Percentiles rank a stretch among this genome's conserved stretches.
Conservation (phyloP, 1,139 yeast genomes). For the Yueomyces sp. region DNA sequence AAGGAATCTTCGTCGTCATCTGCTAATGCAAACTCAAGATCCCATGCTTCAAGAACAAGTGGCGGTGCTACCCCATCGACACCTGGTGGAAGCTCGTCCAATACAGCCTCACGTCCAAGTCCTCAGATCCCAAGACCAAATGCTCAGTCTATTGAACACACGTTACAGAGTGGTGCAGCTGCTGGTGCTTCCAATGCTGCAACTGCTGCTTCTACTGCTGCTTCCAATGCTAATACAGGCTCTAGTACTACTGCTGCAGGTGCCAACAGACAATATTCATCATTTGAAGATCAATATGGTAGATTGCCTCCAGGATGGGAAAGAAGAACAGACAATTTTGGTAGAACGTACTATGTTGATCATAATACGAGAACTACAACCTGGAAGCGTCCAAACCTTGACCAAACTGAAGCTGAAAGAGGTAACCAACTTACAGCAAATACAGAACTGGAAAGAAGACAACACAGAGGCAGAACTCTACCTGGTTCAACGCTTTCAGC, state of each 20-base stretch:
- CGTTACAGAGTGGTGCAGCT: conserved; percentile 16
- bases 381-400: conserved; percentile 89
- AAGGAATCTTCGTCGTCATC: conserved; percentile 7
- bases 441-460: conserved; percentile 81
- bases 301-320: conserved; percentile 98
- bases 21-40: conserved; percentile 3
- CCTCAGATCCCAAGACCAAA: conserved; percentile 11
- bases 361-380: conserved; percentile 96
- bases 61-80: conserved; percentile 11
- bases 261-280: conserved; percentile 55
- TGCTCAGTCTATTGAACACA: conserved; percentile 19
- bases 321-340: conserved; percentile 91
- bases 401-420: conserved; percentile 56
- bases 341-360: conserved; percentile 94
- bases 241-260: conserved; percentile 12
- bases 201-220: conserved; percentile 13
- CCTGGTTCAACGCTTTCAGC: conserved; percentile 51
- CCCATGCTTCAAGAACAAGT: conserved; percentile 8
- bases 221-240: conserved; percentile 12
- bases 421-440: conserved; percentile 40
- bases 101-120: conserved; percentile 4
- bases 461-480: conserved; percentile 79
- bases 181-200: conserved; percentile 7
- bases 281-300: conserved; percentile 95
- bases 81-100: neutral